Evolutionary conservation across 768 basidiomycete genomes (phyloP).

Genomic region (Mycena epipterygia): DNA sequence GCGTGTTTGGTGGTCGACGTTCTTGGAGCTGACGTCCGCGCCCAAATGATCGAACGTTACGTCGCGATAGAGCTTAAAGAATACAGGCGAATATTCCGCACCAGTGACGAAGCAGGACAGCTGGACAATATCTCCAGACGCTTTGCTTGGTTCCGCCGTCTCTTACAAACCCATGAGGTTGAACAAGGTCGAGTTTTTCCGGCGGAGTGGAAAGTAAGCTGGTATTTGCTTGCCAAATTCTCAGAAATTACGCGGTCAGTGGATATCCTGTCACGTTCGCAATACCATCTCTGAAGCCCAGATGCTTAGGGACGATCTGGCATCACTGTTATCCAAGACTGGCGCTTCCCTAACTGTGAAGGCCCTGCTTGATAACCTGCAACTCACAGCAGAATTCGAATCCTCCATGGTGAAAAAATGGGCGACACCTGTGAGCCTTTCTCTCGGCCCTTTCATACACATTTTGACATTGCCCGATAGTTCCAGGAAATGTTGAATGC

Average conservation of each 20-base stretch:
- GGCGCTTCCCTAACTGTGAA: constrained; percentile 81
- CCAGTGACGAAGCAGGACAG: constrained; percentile 95
- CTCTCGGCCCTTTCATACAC: neutral
- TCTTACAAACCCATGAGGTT: constrained; percentile 88
- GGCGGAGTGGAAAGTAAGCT: constrained; percentile 86
- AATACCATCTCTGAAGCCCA: neutral
- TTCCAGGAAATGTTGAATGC: constrained; percentile 74
- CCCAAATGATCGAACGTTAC: constrained; percentile 88
- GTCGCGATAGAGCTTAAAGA: constrained; percentile 93
- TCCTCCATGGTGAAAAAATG: constrained; percentile 85
- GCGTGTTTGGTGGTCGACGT: constrained; percentile 94
- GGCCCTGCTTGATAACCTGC: constrained; percentile 86
- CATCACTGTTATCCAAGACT: constrained; percentile 83
- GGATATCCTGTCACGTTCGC: neutral
- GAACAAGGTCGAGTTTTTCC: constrained; percentile 91
- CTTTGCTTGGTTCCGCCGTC: constrained; percentile 94
- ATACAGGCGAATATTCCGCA: constrained; percentile 95
- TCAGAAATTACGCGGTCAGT: constrained; percentile 89
- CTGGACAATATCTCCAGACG: constrained; percentile 94
- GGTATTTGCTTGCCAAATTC: constrained; percentile 87
- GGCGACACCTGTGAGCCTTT: constrained; percentile 71
- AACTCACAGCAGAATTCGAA: constrained; percentile 92
- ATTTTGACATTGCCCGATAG: constrained; percentile 48
- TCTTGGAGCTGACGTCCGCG: constrained; percentile 86
- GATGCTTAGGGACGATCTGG: constrained; percentile 82